Percentiles rank a stretch among this genome's conserved stretches.
Conservation (phyloP, 345 rosid genomes). For the Aegle marmelos region DNA sequence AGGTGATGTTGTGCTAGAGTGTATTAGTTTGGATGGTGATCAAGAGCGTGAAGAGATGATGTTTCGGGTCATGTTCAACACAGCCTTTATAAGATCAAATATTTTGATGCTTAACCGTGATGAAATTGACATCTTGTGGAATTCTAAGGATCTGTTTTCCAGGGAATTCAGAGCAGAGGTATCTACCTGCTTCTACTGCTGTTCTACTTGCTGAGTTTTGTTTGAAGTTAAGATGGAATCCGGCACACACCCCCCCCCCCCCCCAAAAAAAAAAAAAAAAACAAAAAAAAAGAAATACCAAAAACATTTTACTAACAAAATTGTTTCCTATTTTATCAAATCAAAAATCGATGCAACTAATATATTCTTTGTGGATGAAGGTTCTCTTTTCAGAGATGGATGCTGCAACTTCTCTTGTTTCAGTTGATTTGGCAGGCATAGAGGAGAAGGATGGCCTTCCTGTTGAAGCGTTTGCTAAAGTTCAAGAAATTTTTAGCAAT, state of each 20-base stretch:
- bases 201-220: background rate
- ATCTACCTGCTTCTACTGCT: constrained; percentile 13
- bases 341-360: background rate
- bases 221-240: constrained; percentile 2
- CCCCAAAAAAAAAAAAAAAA: no score
- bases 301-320: background rate
- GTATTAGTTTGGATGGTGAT: constrained; percentile 55
- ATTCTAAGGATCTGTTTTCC: constrained; percentile 54
- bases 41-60: constrained; percentile 64
- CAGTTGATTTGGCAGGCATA: constrained; percentile 45
- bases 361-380: constrained; percentile 41
- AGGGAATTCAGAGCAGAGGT: constrained; percentile 79
- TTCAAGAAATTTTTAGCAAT: constrained; percentile 52
- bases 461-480: constrained; percentile 67
- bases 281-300: no score
- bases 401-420: constrained; percentile 36
- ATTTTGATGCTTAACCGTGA: constrained; percentile 58
- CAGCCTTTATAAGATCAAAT: constrained; percentile 70
- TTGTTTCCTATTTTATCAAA: background rate
- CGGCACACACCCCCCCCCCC: accelerated
- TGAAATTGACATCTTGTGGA: constrained; percentile 70
- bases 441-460: constrained; percentile 68
- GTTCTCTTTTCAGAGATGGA: constrained; percentile 72
- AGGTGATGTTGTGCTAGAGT: constrained; percentile 83
- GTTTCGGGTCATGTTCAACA: constrained; percentile 77